These are phyloP conservation scores for Coniella vitis DNA, from an alignment of 2,329 filamentous ascomycete species.

Conservation along the genomic window DNA sequence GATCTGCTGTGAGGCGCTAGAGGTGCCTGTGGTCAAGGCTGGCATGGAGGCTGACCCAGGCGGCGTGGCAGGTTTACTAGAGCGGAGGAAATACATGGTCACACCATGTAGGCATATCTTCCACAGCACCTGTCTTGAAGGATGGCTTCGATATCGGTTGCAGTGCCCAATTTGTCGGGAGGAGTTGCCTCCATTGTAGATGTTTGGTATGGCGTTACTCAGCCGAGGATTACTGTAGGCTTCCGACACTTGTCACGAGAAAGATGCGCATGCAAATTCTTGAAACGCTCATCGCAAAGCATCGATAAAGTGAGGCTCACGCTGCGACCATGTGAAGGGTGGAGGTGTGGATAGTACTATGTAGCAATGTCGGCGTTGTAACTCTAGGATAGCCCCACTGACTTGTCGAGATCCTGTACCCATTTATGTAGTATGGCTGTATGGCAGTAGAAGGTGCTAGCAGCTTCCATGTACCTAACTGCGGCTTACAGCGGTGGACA, in stretches of 20 bases:
- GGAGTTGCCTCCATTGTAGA: slow-evolving; percentile 73
- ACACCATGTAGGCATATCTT: slow-evolving; percentile 96
- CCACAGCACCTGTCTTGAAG: slow-evolving; percentile 83
- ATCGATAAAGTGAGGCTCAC: no score
- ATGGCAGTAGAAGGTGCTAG: slow-evolving; percentile 5
- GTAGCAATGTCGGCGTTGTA: no score
- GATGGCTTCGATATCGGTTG: slow-evolving; percentile 89
- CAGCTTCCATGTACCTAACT: neutral
- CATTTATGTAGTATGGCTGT: neutral
- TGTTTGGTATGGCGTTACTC: neutral
- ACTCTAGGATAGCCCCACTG: no score
- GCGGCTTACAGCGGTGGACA: no score
- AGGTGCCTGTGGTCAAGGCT: slow-evolving; percentile 72
- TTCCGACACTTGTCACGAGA: no score
- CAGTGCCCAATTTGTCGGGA: slow-evolving; percentile 96
- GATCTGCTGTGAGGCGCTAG: slow-evolving; percentile 87
- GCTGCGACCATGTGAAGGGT: no score
- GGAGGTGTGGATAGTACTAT: no score
- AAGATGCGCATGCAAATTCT: no score
- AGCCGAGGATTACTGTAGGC: no score
- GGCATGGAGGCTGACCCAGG: slow-evolving; percentile 42
- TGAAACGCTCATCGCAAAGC: no score
- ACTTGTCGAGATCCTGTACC: no score
- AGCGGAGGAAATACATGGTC: slow-evolving; percentile 86
- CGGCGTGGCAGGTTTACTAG: slow-evolving; percentile 63